phyloP scores from a whole-genome alignment of 2,329 filamentous ascomycete genomes.

The Alternaria arborescens region DNA sequence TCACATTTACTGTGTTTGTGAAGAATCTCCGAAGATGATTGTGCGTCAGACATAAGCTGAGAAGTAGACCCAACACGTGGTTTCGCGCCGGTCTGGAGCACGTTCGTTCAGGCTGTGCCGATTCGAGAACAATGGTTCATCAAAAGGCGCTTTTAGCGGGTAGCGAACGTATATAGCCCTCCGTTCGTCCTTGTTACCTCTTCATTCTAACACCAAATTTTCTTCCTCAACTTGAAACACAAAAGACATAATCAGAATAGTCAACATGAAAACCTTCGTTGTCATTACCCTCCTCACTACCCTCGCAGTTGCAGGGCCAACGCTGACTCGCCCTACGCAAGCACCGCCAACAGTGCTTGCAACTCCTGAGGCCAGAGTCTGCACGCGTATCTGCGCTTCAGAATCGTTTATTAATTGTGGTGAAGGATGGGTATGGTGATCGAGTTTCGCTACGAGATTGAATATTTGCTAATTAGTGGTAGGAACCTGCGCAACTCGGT shows the following conservation, averaged over 20 bases:
- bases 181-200: not conserved
- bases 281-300: not conserved
- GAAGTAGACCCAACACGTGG: not conserved
- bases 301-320: not conserved
- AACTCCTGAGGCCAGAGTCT: not conserved
- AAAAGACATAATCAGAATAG: not conserved
- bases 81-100: not conserved
- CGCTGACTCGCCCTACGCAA: not conserved
- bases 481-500: not conserved
- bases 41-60: slow-evolving; percentile 1
- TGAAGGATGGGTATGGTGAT: not conserved
- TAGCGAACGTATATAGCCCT: not conserved
- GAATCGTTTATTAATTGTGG: not conserved
- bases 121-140: not conserved
- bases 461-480: not conserved
- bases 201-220: not conserved
- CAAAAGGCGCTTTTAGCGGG: not conserved
- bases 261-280: not conserved
- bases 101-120: not conserved
- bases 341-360: not conserved
- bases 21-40: not conserved
- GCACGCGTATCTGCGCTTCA: not conserved
- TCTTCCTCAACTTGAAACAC: not conserved
- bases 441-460: not conserved
- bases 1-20: not conserved